Evolutionary conservation across 1,139 yeast species (phyloP).

Genomic region (Hanseniaspora sp.): DNA sequence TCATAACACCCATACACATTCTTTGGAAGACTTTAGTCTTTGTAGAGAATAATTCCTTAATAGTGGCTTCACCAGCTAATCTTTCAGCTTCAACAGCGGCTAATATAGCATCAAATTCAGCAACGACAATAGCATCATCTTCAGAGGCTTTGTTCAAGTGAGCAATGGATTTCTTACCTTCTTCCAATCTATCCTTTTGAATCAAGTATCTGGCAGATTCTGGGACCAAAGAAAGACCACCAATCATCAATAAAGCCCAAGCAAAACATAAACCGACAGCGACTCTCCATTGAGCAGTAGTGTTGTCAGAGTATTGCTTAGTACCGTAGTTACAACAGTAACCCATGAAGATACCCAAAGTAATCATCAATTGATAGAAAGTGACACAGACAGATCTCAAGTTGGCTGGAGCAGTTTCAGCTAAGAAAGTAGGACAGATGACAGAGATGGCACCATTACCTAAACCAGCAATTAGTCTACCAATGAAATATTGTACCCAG

Average conservation of each 20-base stretch:
- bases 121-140: conserved; percentile 47
- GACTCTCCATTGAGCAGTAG: conserved; percentile 51
- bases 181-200: conserved; percentile 41
- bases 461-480: conserved; percentile 53
- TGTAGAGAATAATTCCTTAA: conserved; percentile 52
- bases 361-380: conserved; percentile 54
- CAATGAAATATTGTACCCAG: conserved; percentile 49
- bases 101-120: conserved; percentile 49
- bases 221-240: conserved; percentile 59
- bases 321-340: conserved; percentile 54
- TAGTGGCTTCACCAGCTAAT: conserved; percentile 48
- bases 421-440: conserved; percentile 51
- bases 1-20: conserved; percentile 49
- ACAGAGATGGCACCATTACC: conserved; percentile 59
- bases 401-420: conserved; percentile 57
- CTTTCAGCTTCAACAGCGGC: conserved; percentile 57
- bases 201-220: conserved; percentile 69
- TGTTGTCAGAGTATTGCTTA: conserved; percentile 33
- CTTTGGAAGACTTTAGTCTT: conserved; percentile 56
- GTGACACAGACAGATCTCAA: conserved; percentile 59
- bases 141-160: conserved; percentile 45
- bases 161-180: conserved; percentile 50
- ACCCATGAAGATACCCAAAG: conserved; percentile 53
- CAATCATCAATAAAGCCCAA: conserved; percentile 35
- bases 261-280: conserved; percentile 44